Evolutionary conservation across 2,329 filamentous ascomycete species (phyloP).

Genomic region (Cytospora mali): DNA sequence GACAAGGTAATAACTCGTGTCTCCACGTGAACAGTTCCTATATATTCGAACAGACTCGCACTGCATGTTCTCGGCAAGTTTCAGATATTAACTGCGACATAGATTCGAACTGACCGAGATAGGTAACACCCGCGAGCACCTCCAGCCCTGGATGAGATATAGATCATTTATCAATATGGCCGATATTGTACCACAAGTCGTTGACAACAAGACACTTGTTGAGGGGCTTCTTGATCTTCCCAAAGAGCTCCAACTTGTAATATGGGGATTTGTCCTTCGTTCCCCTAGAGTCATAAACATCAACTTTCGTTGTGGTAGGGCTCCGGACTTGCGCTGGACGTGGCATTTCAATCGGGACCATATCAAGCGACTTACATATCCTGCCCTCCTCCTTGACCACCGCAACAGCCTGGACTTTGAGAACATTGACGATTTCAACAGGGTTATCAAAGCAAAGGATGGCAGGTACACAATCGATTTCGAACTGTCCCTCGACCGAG

Average conservation of each 20-base stretch:
- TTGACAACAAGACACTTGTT: background rate
- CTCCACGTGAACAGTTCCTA: no score
- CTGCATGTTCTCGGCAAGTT: no score
- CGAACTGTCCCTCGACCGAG: background rate
- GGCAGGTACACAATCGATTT: background rate
- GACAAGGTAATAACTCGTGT: no score
- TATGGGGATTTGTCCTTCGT: background rate
- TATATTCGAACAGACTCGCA: no score
- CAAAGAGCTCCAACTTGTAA: background rate
- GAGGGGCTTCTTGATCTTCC: background rate
- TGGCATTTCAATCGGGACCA: background rate
- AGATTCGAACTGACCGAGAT: no score
- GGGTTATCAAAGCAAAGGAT: background rate
- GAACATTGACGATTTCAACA: background rate
- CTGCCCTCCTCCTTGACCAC: background rate
- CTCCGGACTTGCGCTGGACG: background rate
- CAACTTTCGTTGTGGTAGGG: background rate
- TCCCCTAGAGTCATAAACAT: background rate
- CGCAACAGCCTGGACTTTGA: background rate
- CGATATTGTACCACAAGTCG: no score
- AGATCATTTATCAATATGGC: no score
- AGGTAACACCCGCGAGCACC: no score
- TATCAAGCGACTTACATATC: background rate
- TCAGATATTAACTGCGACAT: no score
- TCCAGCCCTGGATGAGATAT: no score